Evolutionary conservation across 2,329 filamentous ascomycete species (phyloP), one percentile per base, ranked within the genome.

Genomic region (Ascochyta koolunga): DNA sequence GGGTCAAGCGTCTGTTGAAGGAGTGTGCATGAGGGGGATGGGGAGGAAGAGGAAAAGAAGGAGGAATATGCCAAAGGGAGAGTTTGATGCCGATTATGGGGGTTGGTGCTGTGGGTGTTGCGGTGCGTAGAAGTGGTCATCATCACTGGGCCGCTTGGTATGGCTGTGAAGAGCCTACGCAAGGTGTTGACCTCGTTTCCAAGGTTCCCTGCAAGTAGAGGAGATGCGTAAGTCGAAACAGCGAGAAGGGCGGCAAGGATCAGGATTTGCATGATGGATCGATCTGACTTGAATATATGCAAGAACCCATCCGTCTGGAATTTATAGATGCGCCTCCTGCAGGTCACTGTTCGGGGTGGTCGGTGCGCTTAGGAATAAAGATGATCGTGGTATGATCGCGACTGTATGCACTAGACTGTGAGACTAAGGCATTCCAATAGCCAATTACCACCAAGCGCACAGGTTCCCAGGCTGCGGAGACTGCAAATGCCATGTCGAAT

Each of bases 161-260:
- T 5, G 4, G 27, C 11, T 21, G 5, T 21, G 5, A n/a, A 36
- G 46, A 27, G 7, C 38, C 11, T 33, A 54, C 38, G 43, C 16
- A 47, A 5, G 22, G 48, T 24, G 22, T 16, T 47, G 43, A 48
- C 43, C 4, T 29, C 19, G 13, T 54, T 54, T 15, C 43, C 50
- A 24, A 43, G 46, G 15, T 50, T 41, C 19, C 27, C 29, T 11
- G 16, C 36, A 27, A 48, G 27, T 22, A 41, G 45, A 25, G 45
- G 37, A 6, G 45, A 48, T 16, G 25, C 29, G n/a, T n/a, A 21
- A 21, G 45, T 15, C 10, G 27, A 41, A 4, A 29, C 19, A 19
- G 29, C 10, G 18, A 41, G n/a, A 15, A 48, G 29, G 10, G 18
- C 10, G 10, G n/a, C 25, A 3, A 41, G 15, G 10, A 41, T 25